Percentiles rank a stretch among this genome's conserved stretches.
phyloP scores from a whole-genome alignment of 2,329 filamentous ascomycete genomes.

The Lecanicillium sp. region DNA sequence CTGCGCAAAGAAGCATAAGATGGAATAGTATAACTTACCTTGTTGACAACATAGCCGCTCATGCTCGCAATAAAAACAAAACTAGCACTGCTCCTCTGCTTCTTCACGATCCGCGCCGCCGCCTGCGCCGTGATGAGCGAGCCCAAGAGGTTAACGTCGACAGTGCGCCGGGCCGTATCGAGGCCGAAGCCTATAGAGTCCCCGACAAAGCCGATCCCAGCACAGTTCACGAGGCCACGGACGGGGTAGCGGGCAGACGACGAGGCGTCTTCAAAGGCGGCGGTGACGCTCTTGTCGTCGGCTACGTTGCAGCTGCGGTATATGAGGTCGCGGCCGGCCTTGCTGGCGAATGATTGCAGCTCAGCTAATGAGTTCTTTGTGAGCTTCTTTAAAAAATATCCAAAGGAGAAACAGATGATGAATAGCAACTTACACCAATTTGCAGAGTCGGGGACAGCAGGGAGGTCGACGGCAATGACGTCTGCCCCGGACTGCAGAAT shows the following conservation, averaged over 20 bases:
- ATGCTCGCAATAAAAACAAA: conserved; percentile 43
- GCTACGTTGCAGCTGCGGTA: conserved; percentile 18
- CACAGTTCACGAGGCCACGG: conserved; percentile 23
- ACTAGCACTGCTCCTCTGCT: conserved; percentile 26
- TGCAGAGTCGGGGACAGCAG: too few relatives aligned
- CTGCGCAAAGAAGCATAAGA: too few relatives aligned
- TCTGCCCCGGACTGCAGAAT: conserved; percentile 6
- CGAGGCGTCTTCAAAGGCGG: conserved; percentile 13
- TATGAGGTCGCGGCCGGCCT: conserved; percentile 8
- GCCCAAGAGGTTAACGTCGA: conserved; percentile 39
- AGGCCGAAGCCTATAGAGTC: conserved; percentile 18
- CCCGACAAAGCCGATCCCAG: conserved; percentile 20
- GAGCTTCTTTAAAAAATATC: too few relatives aligned
- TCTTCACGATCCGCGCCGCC: conserved; percentile 39
- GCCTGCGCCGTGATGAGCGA: conserved; percentile 39
- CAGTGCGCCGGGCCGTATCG: conserved; percentile 14
- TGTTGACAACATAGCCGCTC: conserved; percentile 33
- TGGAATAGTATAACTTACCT: conserved; percentile 24
- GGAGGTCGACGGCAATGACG: conserved; percentile 6
- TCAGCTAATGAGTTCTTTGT: too few relatives aligned
- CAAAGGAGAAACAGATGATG: too few relatives aligned
- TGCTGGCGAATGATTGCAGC: conserved; percentile 1
- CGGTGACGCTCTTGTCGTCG: conserved; percentile 11
- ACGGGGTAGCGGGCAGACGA: conserved; percentile 16
- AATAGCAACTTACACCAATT: too few relatives aligned